phyloP scores from a whole-genome alignment of 495 filamentous ascomycete species.

The Talaromyces borbonicus region DNA sequence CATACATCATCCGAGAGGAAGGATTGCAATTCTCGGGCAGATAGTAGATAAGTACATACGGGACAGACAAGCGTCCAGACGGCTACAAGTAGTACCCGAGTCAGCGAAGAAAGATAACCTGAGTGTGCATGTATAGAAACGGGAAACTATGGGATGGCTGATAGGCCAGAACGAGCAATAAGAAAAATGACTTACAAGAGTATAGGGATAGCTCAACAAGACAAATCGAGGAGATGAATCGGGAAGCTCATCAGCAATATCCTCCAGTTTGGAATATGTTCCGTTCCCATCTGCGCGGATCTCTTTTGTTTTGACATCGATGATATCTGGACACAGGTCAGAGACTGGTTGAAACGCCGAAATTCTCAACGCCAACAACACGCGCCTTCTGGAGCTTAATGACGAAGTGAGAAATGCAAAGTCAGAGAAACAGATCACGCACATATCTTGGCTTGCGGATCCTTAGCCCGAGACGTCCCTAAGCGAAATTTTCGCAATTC shows the following conservation, averaged over 20 bases:
- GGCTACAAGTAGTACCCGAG: slow-evolving; percentile 28
- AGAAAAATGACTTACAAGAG: slow-evolving; percentile 60
- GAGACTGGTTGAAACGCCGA: too few relatives aligned
- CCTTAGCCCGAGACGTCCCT: slow-evolving; percentile 75
- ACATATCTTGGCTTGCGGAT: slow-evolving; percentile 90
- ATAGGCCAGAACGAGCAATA: too few relatives aligned
- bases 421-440: slow-evolving; percentile 44
- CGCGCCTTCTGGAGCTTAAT: too few relatives aligned
- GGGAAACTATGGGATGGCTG: too few relatives aligned
- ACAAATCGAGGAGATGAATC: slow-evolving; percentile 84
- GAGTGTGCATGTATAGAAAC: too few relatives aligned
- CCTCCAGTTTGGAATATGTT: slow-evolving; percentile 68
- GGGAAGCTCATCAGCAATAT: slow-evolving; percentile 82
- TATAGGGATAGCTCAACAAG: slow-evolving; percentile 81
- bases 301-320: slow-evolving; percentile 80
- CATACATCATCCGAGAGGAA: slow-evolving; percentile 85
- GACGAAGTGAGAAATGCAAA: too few relatives aligned
- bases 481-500: slow-evolving; percentile 88
- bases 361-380: too few relatives aligned
- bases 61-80: slow-evolving; percentile 56
- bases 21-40: slow-evolving; percentile 81
- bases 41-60: slow-evolving; percentile 91
- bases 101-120: neutral
- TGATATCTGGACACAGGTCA: slow-evolving; percentile 46
- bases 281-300: slow-evolving; percentile 67